Evolutionary conservation across 2,329 filamentous ascomycete species (phyloP).

Genomic region (Capronia epimyces): DNA sequence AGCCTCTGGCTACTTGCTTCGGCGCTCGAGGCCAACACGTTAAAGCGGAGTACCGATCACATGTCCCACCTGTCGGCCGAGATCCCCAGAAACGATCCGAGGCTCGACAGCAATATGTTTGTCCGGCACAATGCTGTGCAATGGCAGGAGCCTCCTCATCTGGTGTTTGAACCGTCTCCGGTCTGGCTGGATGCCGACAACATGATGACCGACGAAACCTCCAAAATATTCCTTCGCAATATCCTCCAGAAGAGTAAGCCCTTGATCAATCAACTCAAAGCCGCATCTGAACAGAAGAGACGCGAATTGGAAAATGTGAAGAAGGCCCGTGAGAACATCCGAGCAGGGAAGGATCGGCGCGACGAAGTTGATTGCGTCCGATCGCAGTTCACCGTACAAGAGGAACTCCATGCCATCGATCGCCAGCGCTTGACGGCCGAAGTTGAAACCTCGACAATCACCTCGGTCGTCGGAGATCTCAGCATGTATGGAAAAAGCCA

Average conservation of each 20-base stretch:
- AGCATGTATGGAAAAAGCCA: conserved; percentile 90
- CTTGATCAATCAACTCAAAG: conserved; percentile 70
- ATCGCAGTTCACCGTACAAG: conserved; percentile 76
- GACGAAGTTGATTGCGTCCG: conserved; percentile 82
- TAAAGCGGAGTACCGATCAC: conserved; percentile 66
- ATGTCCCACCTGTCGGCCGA: conserved; percentile 70
- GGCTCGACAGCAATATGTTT: conserved; percentile 97
- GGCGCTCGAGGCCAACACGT: conserved; percentile 70
- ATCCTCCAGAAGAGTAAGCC: conserved; percentile 84
- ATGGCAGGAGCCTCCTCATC: conserved; percentile 79
- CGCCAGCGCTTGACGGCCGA: conserved; percentile 80
- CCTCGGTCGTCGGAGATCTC: conserved; percentile 83
- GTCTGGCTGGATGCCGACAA: conserved; percentile 91
- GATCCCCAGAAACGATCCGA: conserved; percentile 79
- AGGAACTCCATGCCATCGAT: conserved; percentile 77
- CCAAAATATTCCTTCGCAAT: conserved; percentile 87
- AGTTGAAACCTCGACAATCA: conserved; percentile 88
- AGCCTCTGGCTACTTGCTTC: conserved; percentile 76
- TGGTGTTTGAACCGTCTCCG: conserved; percentile 86
- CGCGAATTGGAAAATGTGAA: conserved; percentile 77
- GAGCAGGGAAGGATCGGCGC: conserved; percentile 78
- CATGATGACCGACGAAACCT: conserved; percentile 79
- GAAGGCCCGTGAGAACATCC: conserved; percentile 65
- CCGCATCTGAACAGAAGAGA: conserved; percentile 78
- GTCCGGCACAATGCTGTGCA: conserved; percentile 78